Evolutionary conservation across 2,329 filamentous ascomycete species (phyloP).

Genomic region (Monosporascus cannonballus): DNA sequence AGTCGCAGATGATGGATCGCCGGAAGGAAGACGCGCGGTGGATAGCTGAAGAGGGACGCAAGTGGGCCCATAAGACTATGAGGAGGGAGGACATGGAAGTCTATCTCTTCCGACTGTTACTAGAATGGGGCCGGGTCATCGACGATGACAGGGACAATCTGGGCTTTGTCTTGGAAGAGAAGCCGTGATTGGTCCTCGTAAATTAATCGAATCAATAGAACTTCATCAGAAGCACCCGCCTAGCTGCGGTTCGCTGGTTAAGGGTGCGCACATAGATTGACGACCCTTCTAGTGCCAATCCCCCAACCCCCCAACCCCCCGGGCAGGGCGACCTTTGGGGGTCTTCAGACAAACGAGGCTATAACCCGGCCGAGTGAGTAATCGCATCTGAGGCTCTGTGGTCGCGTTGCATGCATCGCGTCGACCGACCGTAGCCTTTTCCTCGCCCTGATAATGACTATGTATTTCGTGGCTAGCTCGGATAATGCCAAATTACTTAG

Average conservation of each 20-base stretch:
- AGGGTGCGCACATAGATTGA: not conserved
- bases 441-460: no score
- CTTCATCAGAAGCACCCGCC: no score
- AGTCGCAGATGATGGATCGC: conserved; percentile 39
- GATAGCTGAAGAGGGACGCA: conserved; percentile 60
- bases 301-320: no score
- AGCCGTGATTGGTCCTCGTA: not conserved
- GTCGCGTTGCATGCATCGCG: not conserved
- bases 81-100: conserved; percentile 72
- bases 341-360: not conserved
- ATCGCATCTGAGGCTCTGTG: not conserved
- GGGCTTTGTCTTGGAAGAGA: conserved; percentile 24
- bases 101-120: conserved; percentile 69
- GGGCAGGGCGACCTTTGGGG: no score
- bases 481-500: no score
- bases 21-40: conserved; percentile 50
- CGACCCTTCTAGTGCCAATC: not conserved
- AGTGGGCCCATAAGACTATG: conserved; percentile 59
- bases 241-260: no score
- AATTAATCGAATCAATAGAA: no score
- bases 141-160: conserved; percentile 52
- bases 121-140: conserved; percentile 70
- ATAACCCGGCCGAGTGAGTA: not conserved
- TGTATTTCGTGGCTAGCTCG: no score
- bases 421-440: no score